Evolutionary conservation across 108 stramenopile species (phyloP).

Genomic region (Aurantiochytrium sp.): DNA sequence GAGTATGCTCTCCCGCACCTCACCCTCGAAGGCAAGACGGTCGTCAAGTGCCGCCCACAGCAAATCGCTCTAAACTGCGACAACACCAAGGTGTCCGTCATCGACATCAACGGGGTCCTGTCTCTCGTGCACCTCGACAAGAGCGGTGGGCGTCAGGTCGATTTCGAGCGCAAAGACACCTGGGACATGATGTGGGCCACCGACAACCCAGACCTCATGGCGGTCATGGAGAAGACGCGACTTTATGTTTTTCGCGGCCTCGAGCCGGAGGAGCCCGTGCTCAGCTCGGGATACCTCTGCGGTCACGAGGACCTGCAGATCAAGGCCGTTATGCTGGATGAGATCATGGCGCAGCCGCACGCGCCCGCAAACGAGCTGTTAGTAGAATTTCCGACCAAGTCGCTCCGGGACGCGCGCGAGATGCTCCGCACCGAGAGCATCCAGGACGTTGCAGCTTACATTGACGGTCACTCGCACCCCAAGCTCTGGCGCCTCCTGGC

Average conservation of each 20-base stretch:
- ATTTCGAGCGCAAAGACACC: constrained; percentile 47
- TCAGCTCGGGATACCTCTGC: constrained; percentile 42
- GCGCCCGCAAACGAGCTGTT: constrained; percentile 31
- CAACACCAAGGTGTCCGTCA: constrained; percentile 40
- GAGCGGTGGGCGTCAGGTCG: constrained; percentile 31
- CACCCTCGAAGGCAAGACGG: constrained; percentile 29
- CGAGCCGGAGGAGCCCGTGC: constrained; percentile 52
- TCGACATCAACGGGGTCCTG: constrained; percentile 47
- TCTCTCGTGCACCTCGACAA: constrained; percentile 45
- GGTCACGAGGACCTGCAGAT: constrained; percentile 44
- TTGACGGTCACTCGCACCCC: constrained; percentile 38
- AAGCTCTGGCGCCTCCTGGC: constrained; percentile 55
- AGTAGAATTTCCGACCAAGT: constrained; percentile 44
- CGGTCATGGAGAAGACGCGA: constrained; percentile 60
- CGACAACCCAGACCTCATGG: constrained; percentile 49
- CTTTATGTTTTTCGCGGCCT: constrained; percentile 42
- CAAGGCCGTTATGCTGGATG: constrained; percentile 46
- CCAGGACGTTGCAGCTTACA: not conserved
- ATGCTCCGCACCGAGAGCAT: constrained; percentile 38
- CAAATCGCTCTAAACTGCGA: constrained; percentile 48
- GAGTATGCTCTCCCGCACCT: constrained; percentile 59
- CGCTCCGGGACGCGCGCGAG: constrained; percentile 48
- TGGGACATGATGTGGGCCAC: constrained; percentile 56
- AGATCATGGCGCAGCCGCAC: constrained; percentile 44
- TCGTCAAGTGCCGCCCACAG: constrained; percentile 26